phyloP scores from a whole-genome alignment of 352 stramenopile species.

The Globisporangium polare region DNA sequence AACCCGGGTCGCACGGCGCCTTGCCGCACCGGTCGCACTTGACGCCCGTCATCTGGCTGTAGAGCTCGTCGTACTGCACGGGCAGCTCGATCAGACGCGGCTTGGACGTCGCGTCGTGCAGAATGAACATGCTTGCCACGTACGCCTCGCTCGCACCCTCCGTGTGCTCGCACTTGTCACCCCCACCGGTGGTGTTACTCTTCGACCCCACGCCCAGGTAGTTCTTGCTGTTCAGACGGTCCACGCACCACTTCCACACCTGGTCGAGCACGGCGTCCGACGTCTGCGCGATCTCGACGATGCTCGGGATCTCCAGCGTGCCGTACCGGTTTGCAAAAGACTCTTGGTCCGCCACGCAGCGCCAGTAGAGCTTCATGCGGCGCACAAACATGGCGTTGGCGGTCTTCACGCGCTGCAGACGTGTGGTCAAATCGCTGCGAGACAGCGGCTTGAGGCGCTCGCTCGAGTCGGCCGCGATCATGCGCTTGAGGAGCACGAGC shows the following conservation, averaged over 20 bases:
- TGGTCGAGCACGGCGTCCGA: slow-evolving; percentile 62
- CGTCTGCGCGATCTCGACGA: slow-evolving; percentile 50
- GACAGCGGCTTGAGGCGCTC: slow-evolving; percentile 61
- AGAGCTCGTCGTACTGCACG: slow-evolving; percentile 83
- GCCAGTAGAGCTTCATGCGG: slow-evolving; percentile 85
- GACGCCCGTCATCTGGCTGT: slow-evolving; percentile 62
- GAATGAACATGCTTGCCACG: slow-evolving; percentile 87
- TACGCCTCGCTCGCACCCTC: slow-evolving; percentile 84
- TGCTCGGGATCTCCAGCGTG: slow-evolving; percentile 36
- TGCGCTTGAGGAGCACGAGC: slow-evolving; percentile 51
- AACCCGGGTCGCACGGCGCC: slow-evolving; percentile 59
- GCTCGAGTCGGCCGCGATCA: slow-evolving; percentile 42
- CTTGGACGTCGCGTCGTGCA: slow-evolving; percentile 55
- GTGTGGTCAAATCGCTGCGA: slow-evolving; percentile 28
- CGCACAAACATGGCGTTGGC: slow-evolving; percentile 66
- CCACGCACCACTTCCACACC: slow-evolving; percentile 85
- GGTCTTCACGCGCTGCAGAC: slow-evolving; percentile 39
- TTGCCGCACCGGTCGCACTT: slow-evolving; percentile 71
- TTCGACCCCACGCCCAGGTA: slow-evolving; percentile 59
- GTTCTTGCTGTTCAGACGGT: slow-evolving; percentile 76
- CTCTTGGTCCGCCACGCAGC: slow-evolving; percentile 49
- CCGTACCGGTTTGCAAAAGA: slow-evolving; percentile 9
- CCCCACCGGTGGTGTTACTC: slow-evolving; percentile 11
- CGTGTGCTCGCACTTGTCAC: slow-evolving; percentile 83
- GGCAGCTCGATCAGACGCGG: slow-evolving; percentile 77